Evolutionary conservation across 2,329 filamentous ascomycete genomes (phyloP).

Genomic region (Shiraia sp.): DNA sequence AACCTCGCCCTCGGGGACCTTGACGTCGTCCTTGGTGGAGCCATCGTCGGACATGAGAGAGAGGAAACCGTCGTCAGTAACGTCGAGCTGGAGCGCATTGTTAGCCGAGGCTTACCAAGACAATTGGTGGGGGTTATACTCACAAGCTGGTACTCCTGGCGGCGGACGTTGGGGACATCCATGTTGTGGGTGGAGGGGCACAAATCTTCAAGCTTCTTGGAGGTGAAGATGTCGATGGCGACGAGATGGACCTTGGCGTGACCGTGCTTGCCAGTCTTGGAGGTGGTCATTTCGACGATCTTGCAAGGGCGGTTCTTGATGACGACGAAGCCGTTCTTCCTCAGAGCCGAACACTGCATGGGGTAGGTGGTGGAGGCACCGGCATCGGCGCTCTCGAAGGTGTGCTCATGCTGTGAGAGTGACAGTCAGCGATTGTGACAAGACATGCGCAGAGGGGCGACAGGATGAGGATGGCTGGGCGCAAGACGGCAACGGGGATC

Average conservation of each 20-base stretch:
- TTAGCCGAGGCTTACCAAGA: slow-evolving; percentile 19
- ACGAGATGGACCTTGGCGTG: slow-evolving; percentile 99
- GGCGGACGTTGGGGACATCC: slow-evolving; percentile 93
- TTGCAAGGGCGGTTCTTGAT: slow-evolving; percentile 99
- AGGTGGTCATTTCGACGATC: slow-evolving; percentile 99
- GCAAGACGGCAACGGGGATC: slow-evolving; percentile 35
- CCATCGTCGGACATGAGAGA: slow-evolving; percentile 89
- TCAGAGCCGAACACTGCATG: slow-evolving; percentile 99
- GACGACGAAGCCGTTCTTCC: slow-evolving; percentile 98
- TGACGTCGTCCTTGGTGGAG: slow-evolving; percentile 91
- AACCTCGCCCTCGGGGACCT: slow-evolving; percentile 85
- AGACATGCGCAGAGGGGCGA: slow-evolving; percentile 6
- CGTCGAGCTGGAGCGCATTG: slow-evolving; percentile 69
- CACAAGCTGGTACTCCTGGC: slow-evolving; percentile 92
- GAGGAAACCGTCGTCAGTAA: slow-evolving; percentile 92
- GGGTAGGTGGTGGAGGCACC: slow-evolving; percentile 93
- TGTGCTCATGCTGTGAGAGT: slow-evolving; percentile 58
- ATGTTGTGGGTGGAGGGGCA: slow-evolving; percentile 97
- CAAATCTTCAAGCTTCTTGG: slow-evolving; percentile 99
- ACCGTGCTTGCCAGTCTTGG: slow-evolving; percentile 99
- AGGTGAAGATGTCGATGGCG: slow-evolving; percentile 98
- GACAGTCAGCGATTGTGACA: slow-evolving; percentile 19
- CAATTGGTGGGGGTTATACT: slow-evolving; percentile 51
- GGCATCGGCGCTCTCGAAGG: slow-evolving; percentile 93
- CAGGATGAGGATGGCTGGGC: slow-evolving; percentile 22